Evolutionary conservation across 345 rosid species (phyloP), one percentile per base, ranked within the genome.

Genomic region (Triadica sebifera): DNA sequence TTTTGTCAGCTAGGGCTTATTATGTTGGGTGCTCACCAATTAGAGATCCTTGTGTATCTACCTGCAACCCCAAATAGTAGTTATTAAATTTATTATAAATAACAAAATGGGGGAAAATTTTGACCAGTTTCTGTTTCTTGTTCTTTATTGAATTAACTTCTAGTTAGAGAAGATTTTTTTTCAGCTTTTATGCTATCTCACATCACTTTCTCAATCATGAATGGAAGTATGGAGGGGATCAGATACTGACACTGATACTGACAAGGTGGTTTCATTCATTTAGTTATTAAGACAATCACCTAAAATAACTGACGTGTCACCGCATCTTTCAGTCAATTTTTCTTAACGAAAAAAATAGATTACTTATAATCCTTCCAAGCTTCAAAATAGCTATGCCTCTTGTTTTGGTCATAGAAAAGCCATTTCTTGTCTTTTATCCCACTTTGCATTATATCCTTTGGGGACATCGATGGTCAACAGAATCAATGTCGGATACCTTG

Each of bases 401-500:
- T 38, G 17, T 71, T 58, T n/a, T 4, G n/a, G 77, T 62, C 77
- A 63, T 72, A 17, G 72, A 77, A 61, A 77, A 45, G 70, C 60
- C 19, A 22, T 38, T 38, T 57, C 78, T 80, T 83, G 82, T 83
- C 86, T 37, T 75, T n/a, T 78, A 74, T 38, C 11, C 13, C 65
- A 22, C 57, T 15, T 8, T 20, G 52, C 74, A 71, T 2, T 10
- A 9, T 16, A 24, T 5, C 10, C 29, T 19, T 53, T 57, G 19
- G 20, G 11, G 66, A 50, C 68, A 73, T 19, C 1, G 49, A 50
- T 49, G 73, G 58, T 58, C 73, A 29, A 73, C 73, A 58, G 79
- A 74, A 80, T 83, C 85, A 67, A 63, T 74, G 81, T 80, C 86
- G 69, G 72, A 51, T 62, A 56, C 59, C 74, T 78, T 50, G 84